These are phyloP conservation scores for Hibiscus trionum DNA, from an alignment of 345 rosid genomes.

Conservation along the genomic window DNA sequence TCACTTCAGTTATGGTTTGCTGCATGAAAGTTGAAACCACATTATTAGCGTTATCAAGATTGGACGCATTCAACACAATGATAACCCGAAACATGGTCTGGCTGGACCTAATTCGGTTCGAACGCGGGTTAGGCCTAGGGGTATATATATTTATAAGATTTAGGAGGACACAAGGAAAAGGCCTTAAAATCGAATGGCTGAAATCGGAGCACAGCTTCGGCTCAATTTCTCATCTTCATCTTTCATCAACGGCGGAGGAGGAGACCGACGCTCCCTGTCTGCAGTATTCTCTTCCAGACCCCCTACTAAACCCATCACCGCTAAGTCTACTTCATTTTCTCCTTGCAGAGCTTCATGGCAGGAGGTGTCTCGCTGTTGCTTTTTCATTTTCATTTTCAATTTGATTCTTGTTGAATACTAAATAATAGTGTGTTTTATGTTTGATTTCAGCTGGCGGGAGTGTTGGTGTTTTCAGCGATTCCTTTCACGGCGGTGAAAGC, in stretches of 20 bases:
- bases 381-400: not conserved
- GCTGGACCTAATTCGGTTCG: too few species aligned
- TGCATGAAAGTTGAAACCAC: too few species aligned
- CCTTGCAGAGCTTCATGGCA: conserved; percentile 84
- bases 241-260: conserved; percentile 10
- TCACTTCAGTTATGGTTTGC: too few species aligned
- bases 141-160: not conserved
- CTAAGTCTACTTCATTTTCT: conserved; percentile 18
- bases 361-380: conserved; percentile 40
- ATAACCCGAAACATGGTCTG: too few species aligned
- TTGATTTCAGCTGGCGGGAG: conserved; percentile 64
- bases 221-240: conserved; percentile 26
- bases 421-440: not conserved
- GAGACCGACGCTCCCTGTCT: conserved; percentile 6
- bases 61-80: too few species aligned
- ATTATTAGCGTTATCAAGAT: too few species aligned
- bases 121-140: not conserved
- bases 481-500: conserved; percentile 92
- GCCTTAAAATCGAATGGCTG: conserved; percentile 21
- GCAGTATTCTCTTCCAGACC: not conserved
- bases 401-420: not conserved
- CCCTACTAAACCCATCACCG: not conserved
- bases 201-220: conserved; percentile 22
- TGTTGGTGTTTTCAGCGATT: conserved; percentile 79
- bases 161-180: not conserved